A percentile compares a stretch with the other conserved stretches of the same genome.
phyloP scores from a whole-genome alignment of 2,329 filamentous ascomycete genomes.

The Hirsutella minnesotensis region DNA sequence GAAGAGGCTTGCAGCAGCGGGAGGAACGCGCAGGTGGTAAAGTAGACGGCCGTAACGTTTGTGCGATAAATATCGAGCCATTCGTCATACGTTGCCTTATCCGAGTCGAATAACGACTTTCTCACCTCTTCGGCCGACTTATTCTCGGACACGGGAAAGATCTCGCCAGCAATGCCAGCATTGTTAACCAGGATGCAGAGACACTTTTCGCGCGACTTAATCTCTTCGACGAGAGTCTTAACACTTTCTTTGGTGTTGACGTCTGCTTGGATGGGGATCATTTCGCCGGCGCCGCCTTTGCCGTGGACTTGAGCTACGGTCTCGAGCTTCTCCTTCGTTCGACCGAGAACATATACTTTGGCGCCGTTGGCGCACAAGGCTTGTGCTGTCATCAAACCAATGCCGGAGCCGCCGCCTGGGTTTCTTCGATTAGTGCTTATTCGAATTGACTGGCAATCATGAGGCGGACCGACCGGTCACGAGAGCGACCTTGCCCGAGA shows the following conservation, averaged over 20 bases:
- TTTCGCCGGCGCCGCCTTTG: constrained; percentile 39
- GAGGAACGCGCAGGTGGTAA: constrained; percentile 49
- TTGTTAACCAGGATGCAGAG: constrained; percentile 60
- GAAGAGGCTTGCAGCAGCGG: constrained; percentile 45
- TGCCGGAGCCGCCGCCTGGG: constrained; percentile 40
- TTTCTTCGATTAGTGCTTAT: neutral
- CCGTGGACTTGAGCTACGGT: constrained; percentile 46
- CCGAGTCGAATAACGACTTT: constrained; percentile 53
- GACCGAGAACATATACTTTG: constrained; percentile 60
- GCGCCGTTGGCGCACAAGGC: constrained; percentile 55
- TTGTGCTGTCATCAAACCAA: constrained; percentile 58
- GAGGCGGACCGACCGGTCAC: constrained; percentile 25
- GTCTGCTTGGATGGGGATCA: constrained; percentile 49
- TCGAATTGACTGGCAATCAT: too few species aligned
- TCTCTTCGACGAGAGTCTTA: constrained; percentile 41
- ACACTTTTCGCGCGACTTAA: constrained; percentile 41
- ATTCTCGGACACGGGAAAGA: constrained; percentile 39
- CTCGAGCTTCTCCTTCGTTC: constrained; percentile 49
- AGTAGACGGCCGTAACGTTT: constrained; percentile 62
- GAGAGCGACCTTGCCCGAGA: constrained; percentile 30
- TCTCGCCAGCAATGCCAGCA: constrained; percentile 46
- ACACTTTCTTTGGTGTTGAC: constrained; percentile 51
- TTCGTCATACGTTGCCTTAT: constrained; percentile 45
- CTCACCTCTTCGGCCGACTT: constrained; percentile 40
- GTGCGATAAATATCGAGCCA: constrained; percentile 63